Evolutionary conservation across 2,329 filamentous ascomycete genomes (phyloP).

Genomic region (Penicillium sp.): DNA sequence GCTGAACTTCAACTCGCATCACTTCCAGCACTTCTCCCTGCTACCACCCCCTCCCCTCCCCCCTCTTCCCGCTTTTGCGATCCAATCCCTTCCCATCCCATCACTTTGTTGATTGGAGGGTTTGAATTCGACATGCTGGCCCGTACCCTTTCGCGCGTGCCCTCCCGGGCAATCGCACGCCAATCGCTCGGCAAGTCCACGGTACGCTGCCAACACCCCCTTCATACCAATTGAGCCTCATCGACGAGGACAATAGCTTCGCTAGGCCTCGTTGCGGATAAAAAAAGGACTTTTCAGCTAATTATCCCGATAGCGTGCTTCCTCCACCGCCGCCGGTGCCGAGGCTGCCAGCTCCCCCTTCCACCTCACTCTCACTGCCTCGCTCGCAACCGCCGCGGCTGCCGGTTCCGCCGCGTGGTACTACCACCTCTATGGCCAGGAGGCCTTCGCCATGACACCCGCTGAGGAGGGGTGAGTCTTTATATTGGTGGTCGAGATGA

Average conservation of each 20-base stretch:
- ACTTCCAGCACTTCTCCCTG: constrained; percentile 32
- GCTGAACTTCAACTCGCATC: constrained; percentile 34
- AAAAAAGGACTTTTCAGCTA: constrained; percentile 34
- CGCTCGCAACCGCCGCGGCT: constrained; percentile 81
- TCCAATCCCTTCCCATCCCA: constrained; percentile 30
- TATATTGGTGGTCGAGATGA: constrained; percentile 10
- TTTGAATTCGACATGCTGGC: constrained; percentile 71
- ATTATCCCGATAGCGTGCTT: constrained; percentile 56
- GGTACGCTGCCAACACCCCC: constrained; percentile 59
- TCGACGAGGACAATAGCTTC: constrained; percentile 30
- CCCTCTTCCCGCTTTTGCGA: constrained; percentile 32
- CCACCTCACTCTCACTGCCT: constrained; percentile 81
- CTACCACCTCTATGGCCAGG: constrained; percentile 90
- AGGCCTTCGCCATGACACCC: constrained; percentile 84
- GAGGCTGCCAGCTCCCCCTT: constrained; percentile 72
- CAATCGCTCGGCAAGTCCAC: constrained; percentile 71
- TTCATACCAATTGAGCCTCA: constrained; percentile 36
- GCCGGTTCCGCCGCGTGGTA: constrained; percentile 94
- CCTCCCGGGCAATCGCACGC: constrained; percentile 75
- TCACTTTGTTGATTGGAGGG: constrained; percentile 35
- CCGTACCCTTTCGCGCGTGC: constrained; percentile 85
- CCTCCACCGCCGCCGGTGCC: constrained; percentile 68
- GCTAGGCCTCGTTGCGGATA: constrained; percentile 22
- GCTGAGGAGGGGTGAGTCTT: constrained; percentile 94
- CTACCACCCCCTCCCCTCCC: constrained; percentile 21